These are phyloP conservation scores for Hypoxylon trugodes DNA, from an alignment of 495 filamentous ascomycete species.

Conservation along the genomic window DNA sequence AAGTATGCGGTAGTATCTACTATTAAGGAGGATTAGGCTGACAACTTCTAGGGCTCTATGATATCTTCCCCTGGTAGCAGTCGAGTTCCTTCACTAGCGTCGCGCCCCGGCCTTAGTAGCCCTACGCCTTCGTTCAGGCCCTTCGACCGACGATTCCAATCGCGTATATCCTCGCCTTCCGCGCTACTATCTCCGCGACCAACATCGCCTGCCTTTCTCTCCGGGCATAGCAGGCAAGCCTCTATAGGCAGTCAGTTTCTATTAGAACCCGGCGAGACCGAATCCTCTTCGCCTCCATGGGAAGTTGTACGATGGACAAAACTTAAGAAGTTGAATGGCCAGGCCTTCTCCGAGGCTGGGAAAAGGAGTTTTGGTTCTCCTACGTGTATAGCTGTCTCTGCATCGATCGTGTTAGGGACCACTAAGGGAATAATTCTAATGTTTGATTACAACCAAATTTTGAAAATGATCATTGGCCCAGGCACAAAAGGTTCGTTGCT, in stretches of 20 bases:
- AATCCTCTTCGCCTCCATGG: slow-evolving; percentile 82
- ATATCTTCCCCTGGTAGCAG: slow-evolving; percentile 80
- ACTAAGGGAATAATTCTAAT: slow-evolving; percentile 92
- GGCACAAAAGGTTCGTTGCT: slow-evolving; percentile 83
- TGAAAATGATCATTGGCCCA: slow-evolving; percentile 92
- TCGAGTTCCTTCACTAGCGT: slow-evolving; percentile 55
- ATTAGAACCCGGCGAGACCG: slow-evolving; percentile 65
- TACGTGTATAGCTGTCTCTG: slow-evolving; percentile 89
- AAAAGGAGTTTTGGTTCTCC: slow-evolving; percentile 92
- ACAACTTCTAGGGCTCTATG: slow-evolving; percentile 72
- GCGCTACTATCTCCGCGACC: slow-evolving; percentile 69
- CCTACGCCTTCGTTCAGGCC: slow-evolving; percentile 86
- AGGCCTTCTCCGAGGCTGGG: slow-evolving; percentile 93
- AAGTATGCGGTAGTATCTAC: slow-evolving; percentile 61
- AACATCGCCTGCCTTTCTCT: slow-evolving; percentile 80
- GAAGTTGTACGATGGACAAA: slow-evolving; percentile 97
- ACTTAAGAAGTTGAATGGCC: slow-evolving; percentile 84
- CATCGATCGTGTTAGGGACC: slow-evolving; percentile 89
- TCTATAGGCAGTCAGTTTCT: slow-evolving; percentile 70
- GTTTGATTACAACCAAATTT: slow-evolving; percentile 95
- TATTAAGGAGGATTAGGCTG: slow-evolving; percentile 37
- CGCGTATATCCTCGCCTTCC: slow-evolving; percentile 71
- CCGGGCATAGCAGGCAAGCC: slow-evolving; percentile 77
- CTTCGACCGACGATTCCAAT: slow-evolving; percentile 93
- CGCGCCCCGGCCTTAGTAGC: slow-evolving; percentile 57